Evolutionary conservation across 2,329 filamentous ascomycete species (phyloP).

Genomic region (Botrytis galanthina): DNA sequence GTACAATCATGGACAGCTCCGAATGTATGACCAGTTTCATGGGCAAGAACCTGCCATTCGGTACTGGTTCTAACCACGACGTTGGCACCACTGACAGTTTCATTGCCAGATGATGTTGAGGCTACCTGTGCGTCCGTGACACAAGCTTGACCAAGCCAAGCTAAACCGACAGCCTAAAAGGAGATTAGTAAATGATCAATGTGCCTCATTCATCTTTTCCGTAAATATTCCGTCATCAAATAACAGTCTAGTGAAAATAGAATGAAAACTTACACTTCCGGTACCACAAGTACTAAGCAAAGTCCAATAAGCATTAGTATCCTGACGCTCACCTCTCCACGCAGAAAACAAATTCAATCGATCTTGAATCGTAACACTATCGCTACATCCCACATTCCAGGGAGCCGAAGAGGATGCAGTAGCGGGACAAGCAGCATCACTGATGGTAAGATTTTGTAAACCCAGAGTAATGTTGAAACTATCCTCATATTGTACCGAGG

Average conservation of each 20-base stretch:
- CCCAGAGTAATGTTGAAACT: slow-evolving; percentile 95
- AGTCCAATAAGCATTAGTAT: slow-evolving; percentile 91
- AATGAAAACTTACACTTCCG: slow-evolving; percentile 46
- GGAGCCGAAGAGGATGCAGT: slow-evolving; percentile 63
- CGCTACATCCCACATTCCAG: slow-evolving; percentile 80
- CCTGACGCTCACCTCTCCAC: slow-evolving; percentile 77
- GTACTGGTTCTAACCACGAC: slow-evolving; percentile 80
- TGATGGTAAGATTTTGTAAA: slow-evolving; percentile 80
- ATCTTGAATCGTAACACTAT: slow-evolving; percentile 63
- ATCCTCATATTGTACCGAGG: slow-evolving; percentile 82
- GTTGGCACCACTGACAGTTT: slow-evolving; percentile 82
- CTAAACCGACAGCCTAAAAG: slow-evolving; percentile 71
- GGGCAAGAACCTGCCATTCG: slow-evolving; percentile 95
- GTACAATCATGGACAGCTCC: slow-evolving; percentile 95
- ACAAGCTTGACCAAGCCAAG: slow-evolving; percentile 91
- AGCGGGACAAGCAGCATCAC: slow-evolving; percentile 70
- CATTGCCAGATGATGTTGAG: slow-evolving; percentile 50
- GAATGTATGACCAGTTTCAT: slow-evolving; percentile 92
- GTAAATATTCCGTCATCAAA: not conserved
- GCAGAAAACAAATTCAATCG: slow-evolving; percentile 83
- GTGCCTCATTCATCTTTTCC: not conserved
- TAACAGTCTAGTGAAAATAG: not conserved
- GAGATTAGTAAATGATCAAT: not conserved
- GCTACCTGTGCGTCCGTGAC: slow-evolving; percentile 55
- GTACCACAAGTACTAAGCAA: slow-evolving; percentile 71